Evolutionary conservation across 2,329 filamentous ascomycete genomes (phyloP), one percentile per base, ranked within the genome.

Genomic region (Pseudogymnoascus sp.): DNA sequence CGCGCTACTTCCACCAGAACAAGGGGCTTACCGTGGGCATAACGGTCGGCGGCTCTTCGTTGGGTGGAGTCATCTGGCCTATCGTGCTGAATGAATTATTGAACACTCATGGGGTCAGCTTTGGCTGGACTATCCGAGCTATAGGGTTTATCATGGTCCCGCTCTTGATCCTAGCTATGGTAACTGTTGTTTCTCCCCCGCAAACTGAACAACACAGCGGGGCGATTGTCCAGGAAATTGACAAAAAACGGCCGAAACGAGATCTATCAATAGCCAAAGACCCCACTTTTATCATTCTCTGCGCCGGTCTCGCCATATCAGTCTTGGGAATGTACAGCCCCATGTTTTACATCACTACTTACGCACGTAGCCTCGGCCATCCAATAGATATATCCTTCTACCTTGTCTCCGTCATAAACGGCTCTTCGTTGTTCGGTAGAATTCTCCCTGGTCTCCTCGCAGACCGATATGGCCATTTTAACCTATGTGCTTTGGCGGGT

Each of bases 11-110:
- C 55, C 21, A 55, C 6, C 60, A 59, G 7, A 38, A 61, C 38
- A 67, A 68, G 8, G 67, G 63, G 3, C 49, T 66, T 10, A 62
- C 71, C 60, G 64, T 65, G 58, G 73, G 63, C 59, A 68, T 63
- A 62, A 68, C 52, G 55, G 67, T 61, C 6, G 69, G 71, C 3
- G 72, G 73, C 2, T 72, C 72, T 6, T 73, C 70, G 1, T 63
- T 74, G 3, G 73, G 74, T 5, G 72, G 73, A 6, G 65, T 75
- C 4, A 64, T 75, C 43, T 74, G 68, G 68, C 73, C 73, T 1
- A 73, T 74, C 14, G 68, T 69, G 60, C 62, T 75, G 1, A 63
- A 69, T 12, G 66, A 66, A 11, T 66, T 75, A 16, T 65, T 74
- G 19, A 63, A 67, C 8, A 39, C 67, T 12, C 58, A 61, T 35